Base-by-base conservation (phyloP, 1,284 basidiomycete genomes). In the Pseudozyma thailandica region DNA sequence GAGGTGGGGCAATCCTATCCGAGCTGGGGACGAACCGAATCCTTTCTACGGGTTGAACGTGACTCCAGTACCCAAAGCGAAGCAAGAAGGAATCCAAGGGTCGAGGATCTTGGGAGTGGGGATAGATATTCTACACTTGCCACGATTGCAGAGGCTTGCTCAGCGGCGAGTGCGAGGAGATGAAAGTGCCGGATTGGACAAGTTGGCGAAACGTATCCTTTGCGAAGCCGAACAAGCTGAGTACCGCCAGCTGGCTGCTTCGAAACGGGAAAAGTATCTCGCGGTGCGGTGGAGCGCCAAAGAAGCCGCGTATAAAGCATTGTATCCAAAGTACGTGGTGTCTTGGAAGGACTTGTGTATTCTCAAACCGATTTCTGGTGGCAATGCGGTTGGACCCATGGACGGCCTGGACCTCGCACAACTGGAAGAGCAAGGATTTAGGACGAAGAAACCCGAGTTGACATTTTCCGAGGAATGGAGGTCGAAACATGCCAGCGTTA, bases 301-400 rank as follows among this genome's bases (percentile, higher is more conserved):
- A 79, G 93, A 95, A 84, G 92, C 93, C 0, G 89, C 90, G 0
- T 94, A 93, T 85, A 95, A 96, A 82, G 92, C 93, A 0, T 78
- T 93, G 54, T 92, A 89, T 74, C 89, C 91, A 2, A 62, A 75
- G 23, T 77, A 86, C 38, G 84, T 82, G 20, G 87, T 90, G n/a
- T 88, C 87, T 2, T 94, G 92, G 92, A 90, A 91, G 78, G 88
- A 92, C 30, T 83, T 94, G 50, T 76, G 83, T 27, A 59, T 85
- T 28, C 38, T 33, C 35, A 77, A 77, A 37, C 54, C 46, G 1
- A 41, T 20, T 2, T 27, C 50, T 1, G 15, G n/a, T 1, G 25
- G 6, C n/a, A 3, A 41, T 2, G 2, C 27, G 12, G 18, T 4
- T 6, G 37, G 35, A 7, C 35, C 37, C 6, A 39, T 46, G 30